These are phyloP conservation scores for Phytophthora meadii DNA, from an alignment of 352 stramenopile species.

Conservation along the genomic window DNA sequence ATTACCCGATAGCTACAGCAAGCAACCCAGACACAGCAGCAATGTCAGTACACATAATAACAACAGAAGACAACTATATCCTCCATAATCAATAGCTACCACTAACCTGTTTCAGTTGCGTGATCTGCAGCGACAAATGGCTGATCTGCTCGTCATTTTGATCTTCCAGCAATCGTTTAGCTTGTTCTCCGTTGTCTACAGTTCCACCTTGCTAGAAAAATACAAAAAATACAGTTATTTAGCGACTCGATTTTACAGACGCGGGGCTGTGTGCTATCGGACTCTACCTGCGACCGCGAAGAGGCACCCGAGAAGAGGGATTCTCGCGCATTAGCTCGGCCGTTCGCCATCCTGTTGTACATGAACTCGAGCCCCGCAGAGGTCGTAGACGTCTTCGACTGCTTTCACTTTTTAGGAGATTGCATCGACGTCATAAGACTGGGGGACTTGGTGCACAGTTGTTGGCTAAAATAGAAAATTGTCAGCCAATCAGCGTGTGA, in stretches of 20 bases:
- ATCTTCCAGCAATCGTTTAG: constrained; percentile 80
- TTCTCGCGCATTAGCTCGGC: constrained; percentile 56
- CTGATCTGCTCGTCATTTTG: constrained; percentile 91
- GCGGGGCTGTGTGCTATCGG: neutral
- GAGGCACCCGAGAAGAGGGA: constrained; percentile 70
- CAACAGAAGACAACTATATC: neutral
- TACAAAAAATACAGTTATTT: neutral
- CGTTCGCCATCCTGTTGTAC: constrained; percentile 86
- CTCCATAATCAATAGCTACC: no score
- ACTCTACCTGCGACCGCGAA: constrained; percentile 53
- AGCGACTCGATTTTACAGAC: constrained; percentile 10
- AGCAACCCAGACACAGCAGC: constrained; percentile 1
- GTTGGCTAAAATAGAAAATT: constrained; percentile 13
- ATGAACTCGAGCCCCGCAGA: constrained; percentile 45
- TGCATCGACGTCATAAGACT: constrained; percentile 5
- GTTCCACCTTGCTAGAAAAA: constrained; percentile 39
- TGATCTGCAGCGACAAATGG: constrained; percentile 88
- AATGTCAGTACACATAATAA: neutral
- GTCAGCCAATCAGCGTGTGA: constrained; percentile 10
- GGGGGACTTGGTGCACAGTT: constrained; percentile 1
- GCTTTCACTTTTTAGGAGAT: constrained; percentile 6
- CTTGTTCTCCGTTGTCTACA: constrained; percentile 76
- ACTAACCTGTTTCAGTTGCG: constrained; percentile 81
- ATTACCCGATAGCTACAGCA: constrained; percentile 68
- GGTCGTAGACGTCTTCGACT: neutral